A percentile compares a stretch with the other conserved stretches of the same genome.
phyloP scores from a whole-genome alignment of 345 rosid species.

The Ailanthus altissimus region DNA sequence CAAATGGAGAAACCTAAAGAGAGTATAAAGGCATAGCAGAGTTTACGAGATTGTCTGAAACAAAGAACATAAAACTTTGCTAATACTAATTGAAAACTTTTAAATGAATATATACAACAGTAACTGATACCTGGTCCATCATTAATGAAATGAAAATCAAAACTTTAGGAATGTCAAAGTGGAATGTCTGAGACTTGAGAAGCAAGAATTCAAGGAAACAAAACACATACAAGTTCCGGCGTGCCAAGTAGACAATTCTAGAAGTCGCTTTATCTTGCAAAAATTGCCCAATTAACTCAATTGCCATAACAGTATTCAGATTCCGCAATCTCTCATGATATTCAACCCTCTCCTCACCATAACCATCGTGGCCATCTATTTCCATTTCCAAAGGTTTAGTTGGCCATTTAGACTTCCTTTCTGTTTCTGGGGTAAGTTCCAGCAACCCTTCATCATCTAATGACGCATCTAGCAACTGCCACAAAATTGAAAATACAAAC shows the following conservation, averaged over 20 bases:
- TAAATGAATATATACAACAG: neutral
- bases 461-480: conserved; percentile 83
- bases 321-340: conserved; percentile 55
- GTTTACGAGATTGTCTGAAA: neutral
- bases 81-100: neutral
- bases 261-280: conserved; percentile 68
- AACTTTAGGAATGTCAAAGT: neutral
- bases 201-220: neutral
- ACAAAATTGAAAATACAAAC: conserved; percentile 66
- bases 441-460: conserved; percentile 86
- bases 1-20: neutral
- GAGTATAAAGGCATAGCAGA: conserved; percentile 1
- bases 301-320: conserved; percentile 65
- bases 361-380: conserved; percentile 50
- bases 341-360: conserved; percentile 51
- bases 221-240: conserved; percentile 64
- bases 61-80: conserved; percentile 1
- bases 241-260: conserved; percentile 70
- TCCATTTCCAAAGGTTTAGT: conserved; percentile 64
- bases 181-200: conserved; percentile 17
- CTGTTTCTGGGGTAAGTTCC: conserved; percentile 61
- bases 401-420: conserved; percentile 63
- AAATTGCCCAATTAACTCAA: conserved; percentile 73
- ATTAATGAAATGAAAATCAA: conserved; percentile 1
- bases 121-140: neutral